Evolutionary conservation across 1,139 yeast genomes (phyloP).

Genomic region (Saccharomyces pastorianus): DNA sequence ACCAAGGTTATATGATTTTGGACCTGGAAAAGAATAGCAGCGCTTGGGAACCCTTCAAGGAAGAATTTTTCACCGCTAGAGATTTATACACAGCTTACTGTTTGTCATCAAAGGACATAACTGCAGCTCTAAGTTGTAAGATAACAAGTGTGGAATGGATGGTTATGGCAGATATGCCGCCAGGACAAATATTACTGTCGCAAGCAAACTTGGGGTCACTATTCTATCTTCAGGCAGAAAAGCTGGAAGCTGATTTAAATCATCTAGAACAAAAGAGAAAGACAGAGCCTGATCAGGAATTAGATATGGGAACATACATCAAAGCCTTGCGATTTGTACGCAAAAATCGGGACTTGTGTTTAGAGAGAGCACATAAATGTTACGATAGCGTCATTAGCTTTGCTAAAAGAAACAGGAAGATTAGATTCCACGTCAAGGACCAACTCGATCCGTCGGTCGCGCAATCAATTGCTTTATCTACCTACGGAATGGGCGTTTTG

Average conservation of each 20-base stretch:
- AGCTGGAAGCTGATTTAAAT: constrained; percentile 44
- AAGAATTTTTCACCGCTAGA: constrained; percentile 67
- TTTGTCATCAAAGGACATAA: constrained; percentile 56
- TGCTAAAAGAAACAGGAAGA: constrained; percentile 42
- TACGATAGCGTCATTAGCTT: constrained; percentile 50
- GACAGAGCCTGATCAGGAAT: constrained; percentile 16
- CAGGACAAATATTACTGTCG: constrained; percentile 55
- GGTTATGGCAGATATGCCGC: constrained; percentile 61
- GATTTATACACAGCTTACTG: constrained; percentile 64
- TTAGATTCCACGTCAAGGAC: constrained; percentile 31
- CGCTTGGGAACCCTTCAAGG: constrained; percentile 65
- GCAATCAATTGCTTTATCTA: constrained; percentile 70
- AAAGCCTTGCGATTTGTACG: constrained; percentile 20
- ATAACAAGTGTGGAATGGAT: constrained; percentile 64
- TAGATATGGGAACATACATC: constrained; percentile 25
- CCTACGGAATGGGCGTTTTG: constrained; percentile 80
- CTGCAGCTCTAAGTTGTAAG: constrained; percentile 55
- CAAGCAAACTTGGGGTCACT: constrained; percentile 70
- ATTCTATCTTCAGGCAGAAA: constrained; percentile 62
- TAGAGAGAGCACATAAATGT: constrained; percentile 39
- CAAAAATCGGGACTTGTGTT: constrained; percentile 36
- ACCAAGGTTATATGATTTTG: constrained; percentile 29
- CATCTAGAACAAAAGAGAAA: constrained; percentile 24
- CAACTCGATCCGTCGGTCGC: constrained; percentile 40
- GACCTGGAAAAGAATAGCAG: constrained; percentile 33